phyloP scores from a whole-genome alignment of 2,329 filamentous ascomycete species.

The Pseudofabraea citricarpa region DNA sequence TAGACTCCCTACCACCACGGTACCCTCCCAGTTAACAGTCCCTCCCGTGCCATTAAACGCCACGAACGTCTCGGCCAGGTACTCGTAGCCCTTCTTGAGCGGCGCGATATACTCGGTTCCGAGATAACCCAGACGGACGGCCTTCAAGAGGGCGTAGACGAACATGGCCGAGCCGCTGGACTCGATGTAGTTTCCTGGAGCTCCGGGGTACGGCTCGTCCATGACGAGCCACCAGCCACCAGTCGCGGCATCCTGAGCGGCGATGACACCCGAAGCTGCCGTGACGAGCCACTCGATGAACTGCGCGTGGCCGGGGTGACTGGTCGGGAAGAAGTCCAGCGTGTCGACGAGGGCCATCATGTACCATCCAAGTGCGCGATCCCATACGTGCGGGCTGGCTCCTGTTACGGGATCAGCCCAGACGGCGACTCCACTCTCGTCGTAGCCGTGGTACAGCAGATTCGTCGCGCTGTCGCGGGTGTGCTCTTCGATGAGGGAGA shows the following conservation, averaged over 20 bases:
- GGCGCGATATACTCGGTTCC: slow-evolving; percentile 9
- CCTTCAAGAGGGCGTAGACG: slow-evolving; percentile 32
- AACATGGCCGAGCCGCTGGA: slow-evolving; percentile 33
- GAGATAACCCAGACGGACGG: slow-evolving; percentile 30
- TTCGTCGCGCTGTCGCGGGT: slow-evolving; percentile 19
- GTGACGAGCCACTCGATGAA: slow-evolving; percentile 5
- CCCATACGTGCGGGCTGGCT: slow-evolving; percentile 33
- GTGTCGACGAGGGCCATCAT: slow-evolving; percentile 32
- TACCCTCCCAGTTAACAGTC: slow-evolving; percentile 18
- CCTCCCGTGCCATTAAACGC: slow-evolving; percentile 7
- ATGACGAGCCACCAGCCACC: slow-evolving; percentile 36
- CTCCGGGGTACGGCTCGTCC: slow-evolving; percentile 17
- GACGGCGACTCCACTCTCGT: slow-evolving; percentile 26
- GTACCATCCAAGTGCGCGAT: slow-evolving; percentile 34
- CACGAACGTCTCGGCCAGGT: slow-evolving; percentile 15
- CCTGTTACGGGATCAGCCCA: slow-evolving; percentile 32
- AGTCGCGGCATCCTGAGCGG: slow-evolving; percentile 13
- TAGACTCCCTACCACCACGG: slow-evolving; percentile 18
- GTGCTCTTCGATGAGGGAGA: slow-evolving; percentile 18
- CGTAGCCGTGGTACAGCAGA: slow-evolving; percentile 31
- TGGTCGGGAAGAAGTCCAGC: slow-evolving; percentile 23
- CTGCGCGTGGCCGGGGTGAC: slow-evolving; percentile 12
- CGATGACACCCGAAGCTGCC: slow-evolving; percentile 11
- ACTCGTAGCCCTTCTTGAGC: slow-evolving; percentile 15
- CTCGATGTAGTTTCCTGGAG: slow-evolving; percentile 32